Base-by-base conservation (phyloP, 2,329 filamentous ascomycete genomes). In the Botrytis pseudocinerea region DNA sequence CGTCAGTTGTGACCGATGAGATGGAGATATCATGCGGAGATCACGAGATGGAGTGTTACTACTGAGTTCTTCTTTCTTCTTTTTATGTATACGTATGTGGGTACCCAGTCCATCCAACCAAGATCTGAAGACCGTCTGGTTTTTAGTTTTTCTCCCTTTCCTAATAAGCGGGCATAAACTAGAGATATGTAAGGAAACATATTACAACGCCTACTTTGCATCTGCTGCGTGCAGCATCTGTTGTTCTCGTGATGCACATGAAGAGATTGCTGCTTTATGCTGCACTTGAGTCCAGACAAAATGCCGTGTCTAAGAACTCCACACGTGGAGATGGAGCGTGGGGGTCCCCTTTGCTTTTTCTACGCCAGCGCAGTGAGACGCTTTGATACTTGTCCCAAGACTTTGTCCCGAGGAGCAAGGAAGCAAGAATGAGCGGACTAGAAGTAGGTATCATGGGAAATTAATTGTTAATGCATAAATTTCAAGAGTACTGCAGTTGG, bases 201-300 rank as follows among this genome's bases (percentile, higher is more conserved):
- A 32, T 48, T 25, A 65, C 59, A 64, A 28, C 46, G 38, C 35
- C 69, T 64, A 35, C 18, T 32, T 65, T 38, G 32, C 64, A 54
- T 46, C 48, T 71, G 70, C 40, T 68, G 51, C 25, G n/a, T 69
- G 70, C 70, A 71, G 70, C 51, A 72, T 72, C 70, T 72, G 62
- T 46, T 59, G 70, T 72, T 72, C 70, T 72, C 70, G 70, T 72
- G 62, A 72, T 69, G 61, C 25, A 70, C 28, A 20, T 66, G 63
- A 60, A n/a, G 20, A 60, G 22, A 35, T 68, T 69, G 70, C 70
- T 72, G 70, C 70, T 72, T 72, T 72, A 68, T 46, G 62, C 32
- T 32, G 38, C 48, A 32, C 22, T 25, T 32, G 7, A 54, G 2
- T 51, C 63, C 46, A 68, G 32, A 57, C 12, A 69, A 32, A 32